A percentile compares a stretch with the other conserved stretches of the same genome.
phyloP scores from a whole-genome alignment of 495 filamentous ascomycete genomes.

The Penicillium silybi region DNA sequence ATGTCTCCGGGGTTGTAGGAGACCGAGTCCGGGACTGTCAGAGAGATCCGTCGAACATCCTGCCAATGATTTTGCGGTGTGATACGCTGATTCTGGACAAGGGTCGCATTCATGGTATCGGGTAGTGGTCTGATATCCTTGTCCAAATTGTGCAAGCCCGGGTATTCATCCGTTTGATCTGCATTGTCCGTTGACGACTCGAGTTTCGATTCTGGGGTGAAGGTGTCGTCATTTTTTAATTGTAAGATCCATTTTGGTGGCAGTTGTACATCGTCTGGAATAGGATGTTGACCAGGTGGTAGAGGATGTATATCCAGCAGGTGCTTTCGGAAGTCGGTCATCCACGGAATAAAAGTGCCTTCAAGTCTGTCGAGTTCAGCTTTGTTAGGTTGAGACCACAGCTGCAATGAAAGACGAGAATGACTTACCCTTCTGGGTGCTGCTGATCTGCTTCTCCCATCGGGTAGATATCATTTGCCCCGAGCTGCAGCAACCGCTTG shows the following conservation, averaged over 20 bases:
- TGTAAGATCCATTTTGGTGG: conserved; percentile 76
- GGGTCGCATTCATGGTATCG: conserved; percentile 35
- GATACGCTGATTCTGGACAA: conserved; percentile 60
- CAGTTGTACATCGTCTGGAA: conserved; percentile 71
- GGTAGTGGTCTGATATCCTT: conserved; percentile 51
- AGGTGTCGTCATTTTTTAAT: conserved; percentile 22
- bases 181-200: not conserved
- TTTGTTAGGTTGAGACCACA: not conserved
- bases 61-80: conserved; percentile 83
- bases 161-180: conserved; percentile 11
- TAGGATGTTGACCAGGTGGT: conserved; percentile 57
- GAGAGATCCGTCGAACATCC: conserved; percentile 76
- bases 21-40: conserved; percentile 46
- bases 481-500: conserved; percentile 80
- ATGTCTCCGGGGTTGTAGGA: conserved; percentile 67
- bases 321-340: conserved; percentile 55
- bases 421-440: conserved; percentile 79
- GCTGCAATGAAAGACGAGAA: not conserved
- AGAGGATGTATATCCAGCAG: conserved; percentile 68
- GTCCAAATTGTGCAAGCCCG: conserved; percentile 39
- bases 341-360: conserved; percentile 78
- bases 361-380: conserved; percentile 56
- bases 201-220: not conserved
- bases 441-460: conserved; percentile 88
- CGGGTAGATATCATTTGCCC: conserved; percentile 70